Evolutionary conservation across 225 moss, liverwort and hornwort genomes (phyloP), one percentile per base, ranked within the genome.

Genomic region (Thuidium tamariscinum): DNA sequence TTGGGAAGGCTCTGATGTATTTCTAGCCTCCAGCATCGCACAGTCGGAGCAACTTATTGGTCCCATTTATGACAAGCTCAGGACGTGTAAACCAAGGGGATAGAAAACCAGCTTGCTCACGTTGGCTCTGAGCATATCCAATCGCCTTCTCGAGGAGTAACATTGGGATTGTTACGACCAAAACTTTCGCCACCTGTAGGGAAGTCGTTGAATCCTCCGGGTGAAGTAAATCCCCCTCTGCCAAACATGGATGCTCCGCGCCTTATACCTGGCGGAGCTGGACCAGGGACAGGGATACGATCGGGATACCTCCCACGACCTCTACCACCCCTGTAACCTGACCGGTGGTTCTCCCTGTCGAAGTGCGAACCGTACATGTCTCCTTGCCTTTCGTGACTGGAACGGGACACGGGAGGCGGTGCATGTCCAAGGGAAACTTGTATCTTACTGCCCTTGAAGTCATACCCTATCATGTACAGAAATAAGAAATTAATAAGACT

Each of bases 121-220:
- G 97, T 97, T 41, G 96, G 98, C 89, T 99, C 98, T 54, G 98
- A 96, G 90, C 98, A 99, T 87, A 99, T 99, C 98, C 98, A 99
- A 63, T 99, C 98, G 19, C 98, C 98, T 94, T 99, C 98, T 85
- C 98, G 92, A 25, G 98, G 98, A 21, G 98, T 97, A 52, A 99
- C 98, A 79, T 99, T 99, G 23, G 98, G 98, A 87, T 99, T 99
- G 86, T 99, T 99, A 34, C 98, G 95, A 37, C 98, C 98, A 71
- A 97, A 99, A 88, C 97, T 99, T 85, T 99, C 98, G 52, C 98
- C 98, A 69, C 97, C 95, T 71, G 95, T 91, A 52, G 97, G 96
- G 44, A 99, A 94, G 27, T 99, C 98, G 55, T 92, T 94, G 20
- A 91, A 94, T 44, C 88, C 93, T 55, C 94, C 97, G 54, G 94